These are phyloP conservation scores for Leishmania major DNA, from an alignment of 208 protist genomes.

Conservation along the genomic window DNA sequence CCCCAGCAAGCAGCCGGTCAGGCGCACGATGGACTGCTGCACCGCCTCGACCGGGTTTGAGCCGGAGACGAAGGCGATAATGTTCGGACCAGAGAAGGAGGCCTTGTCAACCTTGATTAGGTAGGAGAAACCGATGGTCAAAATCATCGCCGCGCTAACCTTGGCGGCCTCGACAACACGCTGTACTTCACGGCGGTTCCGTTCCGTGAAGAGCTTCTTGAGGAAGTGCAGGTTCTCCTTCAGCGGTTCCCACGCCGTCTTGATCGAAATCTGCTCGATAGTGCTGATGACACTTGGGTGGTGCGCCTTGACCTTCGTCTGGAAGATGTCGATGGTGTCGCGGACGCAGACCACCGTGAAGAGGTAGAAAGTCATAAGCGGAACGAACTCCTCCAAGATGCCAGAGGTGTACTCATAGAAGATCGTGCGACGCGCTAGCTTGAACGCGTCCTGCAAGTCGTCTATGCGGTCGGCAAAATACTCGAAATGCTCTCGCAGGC, in stretches of 20 bases:
- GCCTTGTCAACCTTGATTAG: slow-evolving; percentile 64
- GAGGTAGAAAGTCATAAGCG: slow-evolving; percentile 91
- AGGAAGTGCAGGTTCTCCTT: slow-evolving; percentile 70
- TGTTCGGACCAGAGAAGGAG: slow-evolving; percentile 82
- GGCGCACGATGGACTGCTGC: slow-evolving; percentile 82
- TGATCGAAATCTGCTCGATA: slow-evolving; percentile 46
- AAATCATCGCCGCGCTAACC: slow-evolving; percentile 86
- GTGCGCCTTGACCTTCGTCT: slow-evolving; percentile 49
- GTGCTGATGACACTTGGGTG: slow-evolving; percentile 28
- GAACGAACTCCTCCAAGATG: slow-evolving; percentile 86
- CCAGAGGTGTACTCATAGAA: slow-evolving; percentile 81
- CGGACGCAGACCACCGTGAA: slow-evolving; percentile 84
- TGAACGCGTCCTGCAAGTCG: slow-evolving; percentile 68
- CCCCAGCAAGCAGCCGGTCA: slow-evolving; percentile 86
- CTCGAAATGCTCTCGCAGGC: slow-evolving; percentile 42
- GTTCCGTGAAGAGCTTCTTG: slow-evolving; percentile 41
- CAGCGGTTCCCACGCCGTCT: slow-evolving; percentile 49
- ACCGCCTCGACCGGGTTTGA: slow-evolving; percentile 87
- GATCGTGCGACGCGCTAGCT: slow-evolving; percentile 61
- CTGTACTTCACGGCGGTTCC: slow-evolving; percentile 76
- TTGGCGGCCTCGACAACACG: slow-evolving; percentile 88
- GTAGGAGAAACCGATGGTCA: slow-evolving; percentile 81
- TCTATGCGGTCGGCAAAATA: slow-evolving; percentile 49
- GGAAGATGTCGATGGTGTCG: slow-evolving; percentile 75
- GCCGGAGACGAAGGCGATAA: slow-evolving; percentile 89